Evolutionary conservation across 1,139 yeast species (phyloP), one percentile per base, ranked within the genome.

Genomic region (Saccharomyces hybrid): DNA sequence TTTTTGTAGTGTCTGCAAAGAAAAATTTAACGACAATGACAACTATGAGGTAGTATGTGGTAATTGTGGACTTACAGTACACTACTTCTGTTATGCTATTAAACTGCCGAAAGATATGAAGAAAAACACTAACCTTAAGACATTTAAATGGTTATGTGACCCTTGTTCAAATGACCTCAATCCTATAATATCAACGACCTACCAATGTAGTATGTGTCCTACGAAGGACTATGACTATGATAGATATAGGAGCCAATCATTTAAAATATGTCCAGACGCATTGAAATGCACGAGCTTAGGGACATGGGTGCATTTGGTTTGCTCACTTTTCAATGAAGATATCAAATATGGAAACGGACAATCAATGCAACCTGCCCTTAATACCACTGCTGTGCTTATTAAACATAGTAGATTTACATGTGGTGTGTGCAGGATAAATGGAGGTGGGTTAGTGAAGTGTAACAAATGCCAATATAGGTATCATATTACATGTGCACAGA

Each of bases 261-360:
- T 71, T 1, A 57, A 65, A 46, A 75, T 78, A 0, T 73, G 73
- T 32, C 84, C 87, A 0, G 93, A 86, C 60, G 89, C 83, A 47
- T 70, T 90, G 62, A 88, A 87, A 63, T 78, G 89, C n/a, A 83
- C 95, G 0, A 63, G 68, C 14, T 81, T 78, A 34, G 87, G 88
- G 1, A 76, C 77, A 56, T 91, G 98, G 98, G 84, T 86, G 44
- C 98, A 91, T 72, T 74, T 86, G 5, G 60, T 82, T 4, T 91
- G 99, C 70, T 86, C 95, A 0, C 55, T 88, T 0, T 84, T 84
- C 68, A 74, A 70, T 13, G 70, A 75, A 0, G 72, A 69, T 25
- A 67, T 78, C 13, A 68, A 67, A 25, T 80, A 78, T 64, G 80
- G 76, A 0, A 71, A 75, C 56, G 56, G 75, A 0, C 57, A 61